Evolutionary conservation across 2,329 filamentous ascomycete species (phyloP), one percentile per base, ranked within the genome.

Genomic region (Phyllosticta citrichinensis): DNA sequence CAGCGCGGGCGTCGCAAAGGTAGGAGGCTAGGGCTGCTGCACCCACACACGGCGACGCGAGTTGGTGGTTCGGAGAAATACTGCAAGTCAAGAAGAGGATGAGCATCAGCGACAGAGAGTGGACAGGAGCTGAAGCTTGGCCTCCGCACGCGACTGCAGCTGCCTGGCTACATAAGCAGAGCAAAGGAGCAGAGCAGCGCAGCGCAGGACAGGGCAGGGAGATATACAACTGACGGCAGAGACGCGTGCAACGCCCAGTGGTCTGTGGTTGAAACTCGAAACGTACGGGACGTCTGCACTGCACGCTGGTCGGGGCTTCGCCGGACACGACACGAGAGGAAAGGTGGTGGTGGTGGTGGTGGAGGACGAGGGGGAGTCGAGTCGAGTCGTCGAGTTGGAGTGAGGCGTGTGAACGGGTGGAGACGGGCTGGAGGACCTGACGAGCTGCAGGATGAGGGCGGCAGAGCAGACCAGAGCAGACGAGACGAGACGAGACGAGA

Each of bases 261-360:
- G 68, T 66, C 61, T 61, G 68, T 68, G 65, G 64, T 69, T 71
- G 71, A 74, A 73, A 74, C 73, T 70, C 69, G 68, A 68, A 70
- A 70, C 56, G 62, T 61, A 58, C 55, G 62, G 60, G 52, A 55
- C 54, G 58, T 60, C 55, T 54, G 40, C 22, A 25, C 50, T 24
- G 52, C 30, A 24, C 33, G 52, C 30, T 30, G 25, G 55, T 20
- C 56, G 19, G 53, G 57, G 52, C 58, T 51, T 35, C 17, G 53
- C 33, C 27, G 27, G 27, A 30, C 27, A 30, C 27, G 27, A 30
- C 6, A 22, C 6, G 27, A n/a, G 40, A 47, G 40, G 3, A 14
- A 47, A n/a, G 27, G 5, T 30, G 27, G 27, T 30, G 27, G 27
- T 30, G 3, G 27, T 8, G 57, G 40, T 33, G 54, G 54, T 19